These are phyloP conservation scores for Osmanthus fragrans DNA, from an alignment of 257 asterid genomes.

Conservation along the genomic window DNA sequence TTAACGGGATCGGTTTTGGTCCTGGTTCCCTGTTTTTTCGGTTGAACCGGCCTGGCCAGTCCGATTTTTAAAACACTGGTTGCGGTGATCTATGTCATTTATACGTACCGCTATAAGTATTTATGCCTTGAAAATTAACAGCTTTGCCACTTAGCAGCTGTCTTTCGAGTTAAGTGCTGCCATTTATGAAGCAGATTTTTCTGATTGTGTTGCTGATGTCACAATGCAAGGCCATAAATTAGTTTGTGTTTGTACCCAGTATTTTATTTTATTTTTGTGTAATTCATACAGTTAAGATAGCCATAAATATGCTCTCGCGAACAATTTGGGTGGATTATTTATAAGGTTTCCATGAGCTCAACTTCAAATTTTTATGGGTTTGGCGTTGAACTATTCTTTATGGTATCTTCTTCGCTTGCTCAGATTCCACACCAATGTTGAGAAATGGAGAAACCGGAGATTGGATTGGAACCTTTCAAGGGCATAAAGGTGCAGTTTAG, in stretches of 20 bases:
- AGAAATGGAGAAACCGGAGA: slow-evolving; percentile 99
- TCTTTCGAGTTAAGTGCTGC: background rate
- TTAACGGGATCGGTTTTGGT: no score
- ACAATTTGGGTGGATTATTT: background rate
- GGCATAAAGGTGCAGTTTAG: slow-evolving; percentile 99
- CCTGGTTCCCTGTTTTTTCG: no score
- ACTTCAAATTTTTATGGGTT: background rate
- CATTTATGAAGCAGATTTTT: background rate
- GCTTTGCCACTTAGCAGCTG: background rate
- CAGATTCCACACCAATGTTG: slow-evolving; percentile 92
- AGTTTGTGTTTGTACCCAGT: background rate
- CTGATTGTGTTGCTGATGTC: background rate
- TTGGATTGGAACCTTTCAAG: slow-evolving; percentile 97
- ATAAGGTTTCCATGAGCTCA: background rate
- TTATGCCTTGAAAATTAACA: background rate
- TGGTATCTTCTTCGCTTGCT: slow-evolving; percentile 13
- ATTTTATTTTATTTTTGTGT: background rate
- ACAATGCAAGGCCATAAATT: background rate
- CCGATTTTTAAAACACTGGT: background rate
- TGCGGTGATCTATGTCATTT: background rate
- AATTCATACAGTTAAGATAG: slow-evolving; percentile 1
- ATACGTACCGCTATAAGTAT: background rate
- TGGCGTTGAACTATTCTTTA: slow-evolving; percentile 1
- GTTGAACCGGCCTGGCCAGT: no score
- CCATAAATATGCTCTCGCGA: background rate